These are phyloP conservation scores for Leccinum fallax DNA, from an alignment of 1,284 basidiomycete species.

Conservation along the genomic window DNA sequence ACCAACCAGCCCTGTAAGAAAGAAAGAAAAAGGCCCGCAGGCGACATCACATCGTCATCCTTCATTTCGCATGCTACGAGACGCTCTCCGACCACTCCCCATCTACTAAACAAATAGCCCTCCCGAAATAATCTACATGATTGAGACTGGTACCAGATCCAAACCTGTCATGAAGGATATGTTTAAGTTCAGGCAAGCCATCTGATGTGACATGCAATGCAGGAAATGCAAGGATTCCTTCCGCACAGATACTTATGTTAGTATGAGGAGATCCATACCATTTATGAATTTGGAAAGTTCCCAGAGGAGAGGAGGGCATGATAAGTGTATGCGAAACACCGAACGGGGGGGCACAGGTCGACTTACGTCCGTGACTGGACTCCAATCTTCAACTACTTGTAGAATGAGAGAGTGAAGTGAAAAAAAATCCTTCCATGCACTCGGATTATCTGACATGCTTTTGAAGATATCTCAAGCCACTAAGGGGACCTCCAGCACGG, in stretches of 20 bases:
- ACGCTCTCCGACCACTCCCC: not conserved
- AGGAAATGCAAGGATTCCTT: not conserved
- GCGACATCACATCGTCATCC: not conserved
- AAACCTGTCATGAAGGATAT: not conserved
- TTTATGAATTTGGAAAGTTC: too few relatives aligned
- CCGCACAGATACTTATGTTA: not conserved
- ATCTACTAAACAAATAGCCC: not conserved
- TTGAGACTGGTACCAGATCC: not conserved
- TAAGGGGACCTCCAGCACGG: not conserved
- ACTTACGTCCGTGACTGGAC: not conserved
- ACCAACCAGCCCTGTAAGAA: too few relatives aligned
- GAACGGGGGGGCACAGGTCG: too few relatives aligned
- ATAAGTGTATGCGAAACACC: too few relatives aligned
- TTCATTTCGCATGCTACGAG: not conserved
- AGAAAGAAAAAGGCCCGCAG: too few relatives aligned
- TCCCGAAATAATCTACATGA: not conserved
- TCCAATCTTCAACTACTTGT: not conserved
- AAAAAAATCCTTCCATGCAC: not conserved
- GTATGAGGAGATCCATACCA: too few relatives aligned
- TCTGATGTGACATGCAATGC: not conserved
- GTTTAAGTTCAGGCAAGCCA: not conserved
- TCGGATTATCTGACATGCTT: not conserved
- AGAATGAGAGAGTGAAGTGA: not conserved
- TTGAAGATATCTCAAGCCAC: not conserved
- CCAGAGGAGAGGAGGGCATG: too few relatives aligned